Base-by-base conservation (phyloP, 1,284 basidiomycete species). In the Heimioporus punctisporus region DNA sequence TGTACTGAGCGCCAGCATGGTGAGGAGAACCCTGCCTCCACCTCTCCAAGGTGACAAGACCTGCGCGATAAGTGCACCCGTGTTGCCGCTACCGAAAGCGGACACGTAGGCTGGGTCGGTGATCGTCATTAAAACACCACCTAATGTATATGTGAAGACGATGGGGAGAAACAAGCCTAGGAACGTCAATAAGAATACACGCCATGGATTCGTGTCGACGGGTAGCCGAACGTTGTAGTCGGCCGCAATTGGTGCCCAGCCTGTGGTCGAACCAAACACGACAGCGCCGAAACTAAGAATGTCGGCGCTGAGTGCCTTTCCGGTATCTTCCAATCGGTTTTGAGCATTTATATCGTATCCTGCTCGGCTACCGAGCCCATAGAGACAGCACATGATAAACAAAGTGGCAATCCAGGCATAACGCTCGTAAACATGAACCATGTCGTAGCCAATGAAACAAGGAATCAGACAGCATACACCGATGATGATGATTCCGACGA, bases 321-420 rank as follows among this genome's bases (percentile, higher is more conserved):
- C 83, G 0, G 66, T 75, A 34, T 77, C 80, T 64, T 85, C 79
- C 0, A 70, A 50, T 0, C 74, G 46, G 30, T 75, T 75, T 55
- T 83, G 80, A 0, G 78, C 74, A 44, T 73, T 71, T 5, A 81
- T 66, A 30, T 84, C 74, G 51, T 76, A 80, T 3, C 83, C 79
- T 0, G 79, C 82, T 17, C 76, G 73, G 19, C 76, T 75, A 2
- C 82, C 84, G 2, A 86, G 68, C 17, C 82, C 86, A 60, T 81
- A 81, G 44, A 80, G 72, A 61, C 83, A 80, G 56, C 78, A 71
- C 75, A 83, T 83, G 62, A 85, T 76, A 62, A 84, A 70, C 52
- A 82, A 70, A 28, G 79, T 76, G 28, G 80, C 67, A 6, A 83
- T 76, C 86, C 86, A 89, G 9, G 84, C 79, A 57, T 82, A 86